These are phyloP conservation scores for Solanum hybrid DNA, from an alignment of 305 asterid genomes.

Conservation along the genomic window DNA sequence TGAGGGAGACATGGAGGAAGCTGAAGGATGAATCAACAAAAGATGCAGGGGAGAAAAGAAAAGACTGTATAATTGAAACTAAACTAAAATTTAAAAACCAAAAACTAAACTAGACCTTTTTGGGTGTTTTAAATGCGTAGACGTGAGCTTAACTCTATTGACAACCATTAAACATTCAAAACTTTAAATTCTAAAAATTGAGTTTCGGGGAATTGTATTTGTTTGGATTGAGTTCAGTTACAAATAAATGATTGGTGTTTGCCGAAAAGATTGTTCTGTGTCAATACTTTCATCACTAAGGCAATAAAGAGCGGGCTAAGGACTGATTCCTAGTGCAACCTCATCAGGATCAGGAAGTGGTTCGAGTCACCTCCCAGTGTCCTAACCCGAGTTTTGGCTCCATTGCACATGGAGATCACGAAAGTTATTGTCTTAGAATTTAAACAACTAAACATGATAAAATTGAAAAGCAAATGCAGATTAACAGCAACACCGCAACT, in stretches of 20 bases:
- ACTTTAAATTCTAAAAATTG: neutral
- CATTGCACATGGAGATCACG: neutral
- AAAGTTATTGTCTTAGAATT: neutral
- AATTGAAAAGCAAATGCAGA: neutral
- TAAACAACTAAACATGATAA: neutral
- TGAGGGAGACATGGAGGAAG: neutral
- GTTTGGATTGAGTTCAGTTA: neutral
- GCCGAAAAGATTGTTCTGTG: neutral
- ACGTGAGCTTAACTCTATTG: neutral
- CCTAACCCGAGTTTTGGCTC: neutral
- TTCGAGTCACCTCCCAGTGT: neutral
- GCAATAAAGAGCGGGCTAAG: neutral
- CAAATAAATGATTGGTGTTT: neutral
- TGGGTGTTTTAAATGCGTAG: neutral
- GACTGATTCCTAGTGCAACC: neutral
- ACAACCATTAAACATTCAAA: neutral
- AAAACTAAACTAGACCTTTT: neutral
- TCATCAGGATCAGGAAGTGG: neutral
- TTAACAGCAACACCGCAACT: neutral
- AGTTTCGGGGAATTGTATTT: neutral
- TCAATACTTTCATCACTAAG: neutral
- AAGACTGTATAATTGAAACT: neutral
- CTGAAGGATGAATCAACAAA: neutral
- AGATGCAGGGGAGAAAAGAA: neutral
- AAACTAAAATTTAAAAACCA: neutral